Percentiles rank a stretch among this genome's conserved stretches.
phyloP scores from a whole-genome alignment of 2,329 filamentous ascomycete species.

The Sphaceloma murrayae region DNA sequence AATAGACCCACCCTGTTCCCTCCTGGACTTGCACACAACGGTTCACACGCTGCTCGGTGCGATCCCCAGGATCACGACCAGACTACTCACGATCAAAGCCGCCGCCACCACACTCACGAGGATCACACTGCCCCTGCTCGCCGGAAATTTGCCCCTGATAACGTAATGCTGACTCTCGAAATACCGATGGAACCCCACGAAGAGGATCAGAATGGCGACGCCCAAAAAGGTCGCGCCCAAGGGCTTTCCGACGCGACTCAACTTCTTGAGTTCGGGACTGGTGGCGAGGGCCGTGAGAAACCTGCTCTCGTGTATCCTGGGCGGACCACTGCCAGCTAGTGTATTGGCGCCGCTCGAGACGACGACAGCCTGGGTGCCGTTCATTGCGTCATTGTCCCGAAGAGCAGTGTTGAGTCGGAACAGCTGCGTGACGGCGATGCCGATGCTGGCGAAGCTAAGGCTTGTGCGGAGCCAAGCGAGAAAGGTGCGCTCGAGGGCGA shows the following conservation, averaged over 20 bases:
- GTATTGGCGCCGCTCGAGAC: neutral
- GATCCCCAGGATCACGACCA: constrained; percentile 51
- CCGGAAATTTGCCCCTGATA: constrained; percentile 69
- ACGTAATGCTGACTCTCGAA: constrained; percentile 72
- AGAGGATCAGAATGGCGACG: constrained; percentile 64
- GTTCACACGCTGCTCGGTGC: constrained; percentile 30
- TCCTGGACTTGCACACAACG: neutral
- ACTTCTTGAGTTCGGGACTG: constrained; percentile 22
- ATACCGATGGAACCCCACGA: constrained; percentile 70
- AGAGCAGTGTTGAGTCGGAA: constrained; percentile 70
- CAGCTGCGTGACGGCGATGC: constrained; percentile 73
- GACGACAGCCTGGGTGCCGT: constrained; percentile 23
- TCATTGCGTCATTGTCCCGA: constrained; percentile 21
- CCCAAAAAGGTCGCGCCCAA: constrained; percentile 67
- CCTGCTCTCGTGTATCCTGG: constrained; percentile 1
- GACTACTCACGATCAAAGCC: constrained; percentile 48
- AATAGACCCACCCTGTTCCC: too few species aligned
- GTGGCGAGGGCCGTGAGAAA: constrained; percentile 12
- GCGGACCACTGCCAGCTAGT: neutral
- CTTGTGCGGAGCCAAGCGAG: constrained; percentile 78
- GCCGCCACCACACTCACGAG: constrained; percentile 57
- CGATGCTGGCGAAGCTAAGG: constrained; percentile 70
- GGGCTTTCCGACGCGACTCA: constrained; percentile 60
- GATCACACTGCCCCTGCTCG: constrained; percentile 64
- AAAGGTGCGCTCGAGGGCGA: constrained; percentile 74